Evolutionary conservation across 306 rosid genomes (phyloP).

Genomic region (Prunus fruticosa): DNA sequence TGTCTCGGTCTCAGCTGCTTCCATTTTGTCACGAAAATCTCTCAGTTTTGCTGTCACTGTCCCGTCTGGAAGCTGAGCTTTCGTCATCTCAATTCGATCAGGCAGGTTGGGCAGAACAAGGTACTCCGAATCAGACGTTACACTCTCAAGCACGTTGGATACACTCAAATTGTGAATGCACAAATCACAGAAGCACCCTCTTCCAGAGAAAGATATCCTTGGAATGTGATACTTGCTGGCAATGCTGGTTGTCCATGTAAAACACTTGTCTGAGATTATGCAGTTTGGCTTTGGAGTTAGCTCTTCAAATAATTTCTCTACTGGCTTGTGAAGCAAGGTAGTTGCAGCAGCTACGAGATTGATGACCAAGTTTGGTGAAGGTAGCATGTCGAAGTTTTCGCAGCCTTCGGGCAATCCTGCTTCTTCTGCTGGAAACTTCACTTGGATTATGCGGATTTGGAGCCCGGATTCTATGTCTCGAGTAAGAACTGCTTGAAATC

Average conservation of each 20-base stretch:
- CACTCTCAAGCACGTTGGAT: neutral
- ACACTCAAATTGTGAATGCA: constrained; percentile 11
- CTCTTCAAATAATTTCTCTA: constrained; percentile 26
- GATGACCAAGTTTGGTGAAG: neutral
- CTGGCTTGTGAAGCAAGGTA: constrained; percentile 16
- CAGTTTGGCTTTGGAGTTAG: constrained; percentile 37
- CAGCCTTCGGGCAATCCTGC: constrained; percentile 24
- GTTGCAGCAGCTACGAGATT: constrained; percentile 28
- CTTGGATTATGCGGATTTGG: constrained; percentile 11
- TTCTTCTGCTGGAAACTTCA: constrained; percentile 21
- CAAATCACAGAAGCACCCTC: constrained; percentile 35
- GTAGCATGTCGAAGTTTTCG: constrained; percentile 40
- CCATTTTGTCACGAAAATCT: neutral
- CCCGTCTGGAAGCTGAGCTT: constrained; percentile 22
- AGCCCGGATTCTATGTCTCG: constrained; percentile 6
- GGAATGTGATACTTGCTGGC: constrained; percentile 47
- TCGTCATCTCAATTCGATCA: constrained; percentile 33
- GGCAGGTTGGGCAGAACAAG: constrained; percentile 36
- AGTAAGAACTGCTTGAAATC: neutral
- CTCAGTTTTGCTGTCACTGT: neutral
- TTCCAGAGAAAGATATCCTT: constrained; percentile 49
- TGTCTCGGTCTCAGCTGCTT: constrained; percentile 17
- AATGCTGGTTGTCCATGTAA: constrained; percentile 47
- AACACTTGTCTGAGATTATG: constrained; percentile 38
- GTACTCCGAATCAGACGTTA: constrained; percentile 16